Conservation (phyloP, 371 early-diverging fungal species). For the Mucor mucedo region DNA sequence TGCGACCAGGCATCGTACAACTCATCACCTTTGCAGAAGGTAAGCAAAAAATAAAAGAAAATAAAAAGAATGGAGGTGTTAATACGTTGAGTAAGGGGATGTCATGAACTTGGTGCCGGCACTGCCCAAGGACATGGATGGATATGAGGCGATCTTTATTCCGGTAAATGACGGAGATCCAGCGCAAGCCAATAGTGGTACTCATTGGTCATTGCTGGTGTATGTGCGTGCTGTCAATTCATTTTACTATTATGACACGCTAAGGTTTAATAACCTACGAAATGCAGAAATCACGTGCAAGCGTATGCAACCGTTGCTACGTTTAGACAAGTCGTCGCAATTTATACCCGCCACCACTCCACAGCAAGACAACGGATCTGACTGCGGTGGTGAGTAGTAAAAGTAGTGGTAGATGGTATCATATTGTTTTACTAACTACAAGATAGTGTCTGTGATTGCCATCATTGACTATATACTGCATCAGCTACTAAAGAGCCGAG, state of each 20-base stretch:
- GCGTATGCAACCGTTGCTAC: slow-evolving; percentile 28
- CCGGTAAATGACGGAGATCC: slow-evolving; percentile 57
- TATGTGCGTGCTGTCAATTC: slow-evolving; percentile 34
- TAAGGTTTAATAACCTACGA: slow-evolving; percentile 35
- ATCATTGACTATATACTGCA: slow-evolving; percentile 42
- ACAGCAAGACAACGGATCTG: slow-evolving; percentile 55
- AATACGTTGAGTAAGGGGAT: slow-evolving; percentile 15
- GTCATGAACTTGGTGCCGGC: slow-evolving; percentile 35
- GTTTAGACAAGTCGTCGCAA: slow-evolving; percentile 9
- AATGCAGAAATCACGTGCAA: slow-evolving; percentile 32
- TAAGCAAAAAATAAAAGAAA: slow-evolving; percentile 6
- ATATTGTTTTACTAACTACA: not conserved
- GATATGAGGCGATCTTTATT: slow-evolving; percentile 40
- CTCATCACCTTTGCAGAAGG: slow-evolving; percentile 44
- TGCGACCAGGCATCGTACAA: slow-evolving; percentile 47
- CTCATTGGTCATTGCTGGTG: slow-evolving; percentile 58
- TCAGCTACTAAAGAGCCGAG: slow-evolving; percentile 23
- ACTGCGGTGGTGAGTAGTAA: slow-evolving; percentile 56
- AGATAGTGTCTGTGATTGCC: slow-evolving; percentile 42
- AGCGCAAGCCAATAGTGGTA: slow-evolving; percentile 43
- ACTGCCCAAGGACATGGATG: slow-evolving; percentile 39
- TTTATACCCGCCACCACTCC: slow-evolving; percentile 46
- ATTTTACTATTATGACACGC: slow-evolving; percentile 56
- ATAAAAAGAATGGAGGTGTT: not conserved
- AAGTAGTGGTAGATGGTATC: not conserved